Evolutionary conservation across 1,139 yeast species (phyloP).

Genomic region (Neolecta irregularis): DNA sequence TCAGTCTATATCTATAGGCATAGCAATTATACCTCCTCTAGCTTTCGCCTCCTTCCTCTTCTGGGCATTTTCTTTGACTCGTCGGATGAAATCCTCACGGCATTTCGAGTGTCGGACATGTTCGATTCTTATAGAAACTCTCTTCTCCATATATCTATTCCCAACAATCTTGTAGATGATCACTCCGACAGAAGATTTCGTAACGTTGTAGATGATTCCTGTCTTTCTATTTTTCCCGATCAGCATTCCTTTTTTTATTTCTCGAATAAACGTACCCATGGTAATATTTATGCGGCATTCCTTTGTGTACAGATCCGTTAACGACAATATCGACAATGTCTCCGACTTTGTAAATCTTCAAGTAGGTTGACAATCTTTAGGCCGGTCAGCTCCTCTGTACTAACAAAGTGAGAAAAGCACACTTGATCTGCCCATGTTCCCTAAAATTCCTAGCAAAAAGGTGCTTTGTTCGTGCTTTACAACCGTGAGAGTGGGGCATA

Average conservation of each 20-base stretch:
- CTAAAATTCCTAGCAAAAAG: constrained; percentile 14
- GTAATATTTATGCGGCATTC: constrained; percentile 99
- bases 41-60: constrained; percentile 90
- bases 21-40: constrained; percentile 37
- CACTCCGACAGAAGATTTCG: constrained; percentile 97
- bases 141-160: constrained; percentile 97
- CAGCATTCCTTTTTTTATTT: too few relatives aligned
- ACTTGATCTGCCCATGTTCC: constrained; percentile 14
- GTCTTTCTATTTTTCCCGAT: constrained; percentile 81
- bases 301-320: constrained; percentile 93
- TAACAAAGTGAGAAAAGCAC: background rate
- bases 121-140: constrained; percentile 96
- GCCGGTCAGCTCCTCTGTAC: background rate
- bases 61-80: constrained; percentile 94
- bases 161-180: constrained; percentile 97
- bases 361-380: constrained; percentile 80
- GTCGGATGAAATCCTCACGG: constrained; percentile 96
- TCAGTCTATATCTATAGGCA: background rate
- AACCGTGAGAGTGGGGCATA: constrained; percentile 68
- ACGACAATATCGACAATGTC: constrained; percentile 99
- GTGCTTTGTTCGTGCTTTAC: constrained; percentile 14
- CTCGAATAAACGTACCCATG: constrained; percentile 28
- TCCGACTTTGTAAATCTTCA: constrained; percentile 96
- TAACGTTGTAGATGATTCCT: constrained; percentile 96
- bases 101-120: constrained; percentile 99